Evolutionary conservation across 1,284 basidiomycete genomes (phyloP), one percentile per base, ranked within the genome.

Genomic region (Gymnopus androsaceus): DNA sequence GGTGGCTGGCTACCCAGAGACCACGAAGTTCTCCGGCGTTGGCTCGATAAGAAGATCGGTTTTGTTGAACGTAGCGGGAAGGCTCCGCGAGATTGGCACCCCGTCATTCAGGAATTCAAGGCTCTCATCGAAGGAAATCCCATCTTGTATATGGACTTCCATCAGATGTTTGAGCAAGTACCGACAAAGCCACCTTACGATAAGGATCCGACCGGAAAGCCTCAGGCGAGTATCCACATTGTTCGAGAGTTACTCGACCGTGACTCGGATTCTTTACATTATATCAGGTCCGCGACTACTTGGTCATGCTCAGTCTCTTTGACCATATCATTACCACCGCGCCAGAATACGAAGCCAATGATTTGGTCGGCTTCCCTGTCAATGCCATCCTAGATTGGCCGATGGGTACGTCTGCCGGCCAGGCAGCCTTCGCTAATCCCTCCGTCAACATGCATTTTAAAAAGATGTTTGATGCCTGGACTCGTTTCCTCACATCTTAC

Each of bases 341-440:
- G 11, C 64, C 61, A 17, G 36, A 31, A 2, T 66, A 60, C 48
- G 55, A 55, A 8, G 60, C 55, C 3, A 50, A 56, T 6, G 56
- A 61, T 46, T 6, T 62, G 21, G 57, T 67, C 33, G 59, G 66
- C 50, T 9, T 63, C 21, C 61, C 66, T 25, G 52, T 58, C 51
- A 68, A 68, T 48, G 66, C 66, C 3, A 2, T 40, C n/a, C n/a
- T n/a, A n/a, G n/a, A n/a, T n/a, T n/a, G n/a, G n/a, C n/a, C n/a
- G n/a, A n/a, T n/a, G n/a, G n/a, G n/a, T n/a, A n/a, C n/a, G n/a
- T n/a, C n/a, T 36, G 63, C 64, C 1, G 64, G 38, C 9, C 63
- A 63, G 19, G 48, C 57, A 12, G 36, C 66, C 25, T 64, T 68
- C 54, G 55, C 52, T 30, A 50, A 56, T 17, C 45, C 42, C 8